phyloP scores from a whole-genome alignment of 2,329 filamentous ascomycete species.

The Fonsecaea pedrosoi region DNA sequence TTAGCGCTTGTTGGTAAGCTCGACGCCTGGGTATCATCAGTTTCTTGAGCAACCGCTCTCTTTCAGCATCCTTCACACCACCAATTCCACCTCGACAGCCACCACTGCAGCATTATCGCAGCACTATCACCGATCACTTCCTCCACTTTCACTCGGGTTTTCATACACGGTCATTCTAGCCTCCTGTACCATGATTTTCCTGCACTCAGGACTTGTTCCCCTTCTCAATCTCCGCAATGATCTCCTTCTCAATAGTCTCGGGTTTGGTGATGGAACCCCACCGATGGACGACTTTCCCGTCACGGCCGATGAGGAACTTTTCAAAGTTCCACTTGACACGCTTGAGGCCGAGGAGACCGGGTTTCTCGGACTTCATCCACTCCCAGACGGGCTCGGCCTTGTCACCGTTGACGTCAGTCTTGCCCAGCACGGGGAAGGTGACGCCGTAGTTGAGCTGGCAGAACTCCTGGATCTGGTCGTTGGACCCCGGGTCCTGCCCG shows the following conservation, averaged over 20 bases:
- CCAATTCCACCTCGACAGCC: background rate
- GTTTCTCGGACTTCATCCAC: slow-evolving; percentile 74
- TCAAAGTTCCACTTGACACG: slow-evolving; percentile 99
- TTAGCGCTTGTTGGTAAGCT: slow-evolving; percentile 2
- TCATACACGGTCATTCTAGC: background rate
- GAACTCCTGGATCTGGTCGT: slow-evolving; percentile 81
- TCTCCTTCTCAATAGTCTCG: slow-evolving; percentile 74
- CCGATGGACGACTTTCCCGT: slow-evolving; percentile 82
- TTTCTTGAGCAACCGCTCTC: background rate
- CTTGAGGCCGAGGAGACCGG: slow-evolving; percentile 87
- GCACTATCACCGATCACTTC: background rate
- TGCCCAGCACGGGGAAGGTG: slow-evolving; percentile 86
- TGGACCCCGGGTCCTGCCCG: slow-evolving; percentile 81
- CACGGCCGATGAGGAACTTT: slow-evolving; percentile 88
- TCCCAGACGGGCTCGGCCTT: slow-evolving; percentile 78
- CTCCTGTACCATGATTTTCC: background rate
- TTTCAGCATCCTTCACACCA: background rate
- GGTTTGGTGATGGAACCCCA: slow-evolving; percentile 92
- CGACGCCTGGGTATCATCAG: slow-evolving; percentile 2
- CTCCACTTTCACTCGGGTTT: background rate
- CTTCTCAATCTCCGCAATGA: slow-evolving; percentile 75
- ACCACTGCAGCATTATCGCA: background rate
- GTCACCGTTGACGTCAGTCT: slow-evolving; percentile 92
- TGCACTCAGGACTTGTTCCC: slow-evolving; percentile 43
- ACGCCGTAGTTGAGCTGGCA: slow-evolving; percentile 96